Conservation (phyloP, 352 stramenopile species). For the Pythium biforme region DNA sequence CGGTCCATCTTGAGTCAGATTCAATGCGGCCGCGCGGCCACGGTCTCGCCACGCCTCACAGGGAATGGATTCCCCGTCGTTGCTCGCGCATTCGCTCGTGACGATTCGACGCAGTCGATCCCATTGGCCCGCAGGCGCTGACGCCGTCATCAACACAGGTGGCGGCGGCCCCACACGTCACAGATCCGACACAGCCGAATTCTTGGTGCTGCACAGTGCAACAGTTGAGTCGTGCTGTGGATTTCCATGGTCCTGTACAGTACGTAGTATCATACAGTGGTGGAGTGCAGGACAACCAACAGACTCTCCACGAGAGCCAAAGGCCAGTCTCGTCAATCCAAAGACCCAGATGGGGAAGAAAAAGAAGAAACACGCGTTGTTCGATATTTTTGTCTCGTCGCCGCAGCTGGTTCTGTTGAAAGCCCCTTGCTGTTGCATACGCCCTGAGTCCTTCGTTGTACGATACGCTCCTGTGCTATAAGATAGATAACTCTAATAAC, state of each 20-base stretch:
- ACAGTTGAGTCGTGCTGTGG: too few species aligned
- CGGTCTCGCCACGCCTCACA: neutral
- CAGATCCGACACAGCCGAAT: too few species aligned
- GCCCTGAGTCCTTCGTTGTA: constrained; percentile 8
- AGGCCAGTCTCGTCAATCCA: constrained; percentile 5
- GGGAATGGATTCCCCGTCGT: neutral
- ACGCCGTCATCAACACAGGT: neutral
- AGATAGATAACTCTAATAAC: neutral
- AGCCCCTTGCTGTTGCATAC: too few species aligned
- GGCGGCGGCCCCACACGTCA: neutral
- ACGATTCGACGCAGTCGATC: neutral
- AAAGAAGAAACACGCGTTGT: neutral
- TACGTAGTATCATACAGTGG: too few species aligned
- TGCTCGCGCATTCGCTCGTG: constrained; percentile 5
- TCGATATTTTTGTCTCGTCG: constrained; percentile 1
- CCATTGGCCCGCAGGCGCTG: neutral
- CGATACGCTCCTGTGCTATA: neutral
- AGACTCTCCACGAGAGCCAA: neutral
- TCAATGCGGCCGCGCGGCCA: neutral
- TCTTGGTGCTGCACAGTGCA: too few species aligned
- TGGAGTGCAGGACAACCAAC: too few species aligned
- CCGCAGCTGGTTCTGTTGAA: too few species aligned
- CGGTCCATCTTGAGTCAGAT: neutral
- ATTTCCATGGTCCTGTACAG: too few species aligned
- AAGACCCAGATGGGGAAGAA: neutral